These are phyloP conservation scores for Gyrodon lividus DNA, from an alignment of 768 basidiomycete genomes.

Conservation along the genomic window DNA sequence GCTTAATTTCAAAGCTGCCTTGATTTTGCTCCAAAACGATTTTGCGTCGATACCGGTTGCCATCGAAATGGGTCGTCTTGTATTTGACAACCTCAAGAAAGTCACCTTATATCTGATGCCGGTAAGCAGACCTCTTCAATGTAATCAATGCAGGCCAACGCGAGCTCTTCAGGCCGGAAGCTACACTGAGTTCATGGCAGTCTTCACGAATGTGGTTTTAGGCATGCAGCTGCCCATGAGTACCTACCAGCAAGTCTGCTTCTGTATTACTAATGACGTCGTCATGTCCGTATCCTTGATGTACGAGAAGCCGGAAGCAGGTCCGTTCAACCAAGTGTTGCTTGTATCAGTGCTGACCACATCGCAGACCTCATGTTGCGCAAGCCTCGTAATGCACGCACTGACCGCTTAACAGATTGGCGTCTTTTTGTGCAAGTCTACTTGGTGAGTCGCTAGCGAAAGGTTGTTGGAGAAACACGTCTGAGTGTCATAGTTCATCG, in stretches of 20 bases:
- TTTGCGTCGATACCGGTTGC: slow-evolving; percentile 57
- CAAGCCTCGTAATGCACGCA: slow-evolving; percentile 47
- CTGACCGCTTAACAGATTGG: slow-evolving; percentile 49
- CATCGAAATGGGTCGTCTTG: slow-evolving; percentile 56
- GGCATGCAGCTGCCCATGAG: slow-evolving; percentile 60
- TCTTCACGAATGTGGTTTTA: slow-evolving; percentile 54
- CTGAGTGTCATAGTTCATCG: slow-evolving; percentile 35
- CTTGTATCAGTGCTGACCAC: neutral
- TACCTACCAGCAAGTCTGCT: slow-evolving; percentile 53
- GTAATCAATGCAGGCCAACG: neutral
- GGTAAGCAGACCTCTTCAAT: slow-evolving; percentile 17
- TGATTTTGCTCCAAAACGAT: slow-evolving; percentile 56
- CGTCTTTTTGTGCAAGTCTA: slow-evolving; percentile 49
- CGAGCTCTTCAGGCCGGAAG: slow-evolving; percentile 40
- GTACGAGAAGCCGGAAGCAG: slow-evolving; percentile 52
- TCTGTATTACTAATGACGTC: slow-evolving; percentile 53
- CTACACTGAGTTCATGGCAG: slow-evolving; percentile 58
- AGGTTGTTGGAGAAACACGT: neutral
- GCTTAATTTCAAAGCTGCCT: slow-evolving; percentile 26
- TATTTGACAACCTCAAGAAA: slow-evolving; percentile 60
- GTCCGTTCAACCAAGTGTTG: slow-evolving; percentile 17
- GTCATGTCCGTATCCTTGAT: slow-evolving; percentile 49
- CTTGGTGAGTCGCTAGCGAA: slow-evolving; percentile 30
- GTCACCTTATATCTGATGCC: slow-evolving; percentile 44
- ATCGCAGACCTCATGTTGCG: slow-evolving; percentile 42